Conservation (phyloP, 345 rosid genomes). For the Ailanthus altissimus region DNA sequence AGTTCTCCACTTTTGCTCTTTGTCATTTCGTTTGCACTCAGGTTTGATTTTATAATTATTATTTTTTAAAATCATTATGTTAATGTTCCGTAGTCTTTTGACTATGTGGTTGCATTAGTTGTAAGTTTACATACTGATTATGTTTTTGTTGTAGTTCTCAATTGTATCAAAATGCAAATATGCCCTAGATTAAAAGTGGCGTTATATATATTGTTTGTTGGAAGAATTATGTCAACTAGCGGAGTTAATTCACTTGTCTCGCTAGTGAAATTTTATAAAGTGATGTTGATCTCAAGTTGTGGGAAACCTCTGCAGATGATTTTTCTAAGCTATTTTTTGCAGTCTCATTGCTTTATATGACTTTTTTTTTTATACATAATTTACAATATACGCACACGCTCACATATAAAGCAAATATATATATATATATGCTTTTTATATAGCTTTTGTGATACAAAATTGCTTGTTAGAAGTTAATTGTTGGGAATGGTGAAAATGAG, state of each 20-base stretch:
- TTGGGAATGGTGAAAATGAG: too few species aligned
- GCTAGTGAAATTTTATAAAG: neutral
- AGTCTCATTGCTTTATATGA: neutral
- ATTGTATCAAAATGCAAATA: neutral
- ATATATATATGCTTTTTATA: too few species aligned
- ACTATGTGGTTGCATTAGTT: neutral
- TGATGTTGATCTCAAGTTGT: too few species aligned
- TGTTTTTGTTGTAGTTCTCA: neutral
- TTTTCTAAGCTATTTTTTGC: neutral
- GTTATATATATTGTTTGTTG: neutral
- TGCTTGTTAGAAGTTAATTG: too few species aligned
- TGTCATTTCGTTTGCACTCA: slow-evolving; percentile 57
- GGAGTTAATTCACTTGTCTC: neutral
- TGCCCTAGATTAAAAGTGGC: neutral
- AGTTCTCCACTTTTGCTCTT: slow-evolving; percentile 52
- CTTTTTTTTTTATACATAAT: too few species aligned
- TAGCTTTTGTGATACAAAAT: too few species aligned
- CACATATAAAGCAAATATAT: too few species aligned
- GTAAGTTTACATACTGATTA: neutral
- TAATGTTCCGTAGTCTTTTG: too few species aligned
- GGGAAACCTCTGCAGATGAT: too few species aligned
- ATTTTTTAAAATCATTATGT: neutral
- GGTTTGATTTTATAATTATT: slow-evolving; percentile 20
- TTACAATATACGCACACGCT: too few species aligned
- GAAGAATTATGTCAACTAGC: neutral